Conservation (phyloP, 305 asterid species). For the Andrographis paniculata region DNA sequence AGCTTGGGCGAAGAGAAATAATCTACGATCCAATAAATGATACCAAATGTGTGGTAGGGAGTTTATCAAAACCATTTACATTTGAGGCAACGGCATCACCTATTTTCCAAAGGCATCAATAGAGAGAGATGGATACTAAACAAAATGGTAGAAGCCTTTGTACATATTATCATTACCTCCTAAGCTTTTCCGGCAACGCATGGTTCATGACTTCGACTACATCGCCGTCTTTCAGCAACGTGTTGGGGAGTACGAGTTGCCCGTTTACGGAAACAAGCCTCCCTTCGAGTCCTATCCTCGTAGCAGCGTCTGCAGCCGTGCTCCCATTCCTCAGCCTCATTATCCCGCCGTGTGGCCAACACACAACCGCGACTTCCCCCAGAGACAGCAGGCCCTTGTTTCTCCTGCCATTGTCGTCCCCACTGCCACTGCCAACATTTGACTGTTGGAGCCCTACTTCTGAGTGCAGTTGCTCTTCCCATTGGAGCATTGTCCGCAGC, state of each 20-base stretch:
- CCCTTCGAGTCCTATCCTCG: slow-evolving; percentile 75
- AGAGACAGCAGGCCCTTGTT: slow-evolving; percentile 29
- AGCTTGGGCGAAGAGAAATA: no score
- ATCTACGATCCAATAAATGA: no score
- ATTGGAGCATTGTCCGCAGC: slow-evolving; percentile 84
- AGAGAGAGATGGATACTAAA: no score
- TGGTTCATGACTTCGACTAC: slow-evolving; percentile 58
- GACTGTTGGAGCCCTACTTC: slow-evolving; percentile 53
- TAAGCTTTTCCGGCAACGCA: not conserved
- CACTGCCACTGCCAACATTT: not conserved
- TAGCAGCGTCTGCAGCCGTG: slow-evolving; percentile 94
- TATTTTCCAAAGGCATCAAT: no score
- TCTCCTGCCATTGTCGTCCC: not conserved
- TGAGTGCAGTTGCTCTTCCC: slow-evolving; percentile 88
- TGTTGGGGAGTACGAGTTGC: slow-evolving; percentile 70
- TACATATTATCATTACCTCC: not conserved
- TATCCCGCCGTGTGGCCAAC: slow-evolving; percentile 91
- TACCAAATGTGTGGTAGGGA: no score
- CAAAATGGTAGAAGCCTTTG: no score
- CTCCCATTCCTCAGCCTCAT: slow-evolving; percentile 79
- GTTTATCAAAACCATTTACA: no score
- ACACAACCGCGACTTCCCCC: slow-evolving; percentile 72
- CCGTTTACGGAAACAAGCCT: slow-evolving; percentile 77
- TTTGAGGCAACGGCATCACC: no score
- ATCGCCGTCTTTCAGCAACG: slow-evolving; percentile 88